Percentiles rank a stretch among this genome's conserved stretches.
Conservation (phyloP, 352 stramenopile genomes). For the Phytopythium aichiense region DNA sequence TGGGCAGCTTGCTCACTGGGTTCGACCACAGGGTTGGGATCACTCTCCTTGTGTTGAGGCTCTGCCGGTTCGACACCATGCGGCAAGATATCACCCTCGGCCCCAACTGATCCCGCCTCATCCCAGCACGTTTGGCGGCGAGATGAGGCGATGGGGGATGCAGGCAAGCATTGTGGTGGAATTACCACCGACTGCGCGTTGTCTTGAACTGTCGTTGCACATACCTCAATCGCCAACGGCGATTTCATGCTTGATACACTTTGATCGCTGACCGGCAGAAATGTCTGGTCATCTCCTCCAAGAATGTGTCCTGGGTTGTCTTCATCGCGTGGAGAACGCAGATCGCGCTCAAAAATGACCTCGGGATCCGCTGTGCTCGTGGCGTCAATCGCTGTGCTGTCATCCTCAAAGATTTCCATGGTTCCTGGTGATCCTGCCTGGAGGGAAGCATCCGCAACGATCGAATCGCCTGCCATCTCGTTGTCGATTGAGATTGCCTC, state of each 20-base stretch:
- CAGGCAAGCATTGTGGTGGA: background rate
- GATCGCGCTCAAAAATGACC: background rate
- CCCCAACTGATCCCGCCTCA: background rate
- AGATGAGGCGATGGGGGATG: background rate
- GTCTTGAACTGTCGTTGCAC: no score
- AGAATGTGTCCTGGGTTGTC: background rate
- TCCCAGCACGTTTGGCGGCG: slow-evolving; percentile 5
- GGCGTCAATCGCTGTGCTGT: background rate
- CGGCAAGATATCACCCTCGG: no score
- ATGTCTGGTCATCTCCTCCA: background rate
- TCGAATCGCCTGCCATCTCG: background rate
- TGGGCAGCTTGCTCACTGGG: background rate
- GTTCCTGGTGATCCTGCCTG: background rate
- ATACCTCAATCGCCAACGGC: background rate
- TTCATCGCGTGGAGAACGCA: background rate
- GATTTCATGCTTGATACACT: background rate
- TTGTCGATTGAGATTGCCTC: background rate
- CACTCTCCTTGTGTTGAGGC: background rate
- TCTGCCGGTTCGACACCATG: background rate
- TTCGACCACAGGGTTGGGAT: background rate
- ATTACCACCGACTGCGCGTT: background rate
- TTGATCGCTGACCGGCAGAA: background rate
- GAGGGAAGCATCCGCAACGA: background rate
- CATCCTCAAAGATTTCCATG: background rate
- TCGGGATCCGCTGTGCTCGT: background rate